Evolutionary conservation across 2,329 filamentous ascomycete genomes (phyloP).

Genomic region (Aspergillus aculeatus): DNA sequence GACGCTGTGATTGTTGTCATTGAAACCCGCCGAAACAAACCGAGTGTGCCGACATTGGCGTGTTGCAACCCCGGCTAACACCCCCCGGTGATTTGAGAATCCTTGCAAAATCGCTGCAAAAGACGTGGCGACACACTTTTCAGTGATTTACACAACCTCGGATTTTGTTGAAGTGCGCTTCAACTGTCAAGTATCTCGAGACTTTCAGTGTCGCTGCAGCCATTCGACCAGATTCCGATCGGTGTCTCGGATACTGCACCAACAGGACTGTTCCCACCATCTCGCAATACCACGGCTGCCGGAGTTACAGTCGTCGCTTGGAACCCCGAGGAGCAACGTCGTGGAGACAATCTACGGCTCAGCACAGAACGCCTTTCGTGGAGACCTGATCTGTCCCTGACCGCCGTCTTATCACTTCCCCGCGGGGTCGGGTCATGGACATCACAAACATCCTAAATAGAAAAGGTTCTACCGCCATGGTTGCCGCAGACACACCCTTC

Average conservation of each 20-base stretch:
- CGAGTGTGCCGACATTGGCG: neutral
- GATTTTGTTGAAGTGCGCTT: slow-evolving; percentile 2
- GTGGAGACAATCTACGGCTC: slow-evolving; percentile 17
- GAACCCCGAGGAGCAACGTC: slow-evolving; percentile 4
- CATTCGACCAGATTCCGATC: slow-evolving; percentile 11
- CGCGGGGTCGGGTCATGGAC: slow-evolving; percentile 48
- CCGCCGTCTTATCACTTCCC: slow-evolving; percentile 29
- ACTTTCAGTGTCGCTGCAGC: slow-evolving; percentile 8
- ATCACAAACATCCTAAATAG: slow-evolving; percentile 54
- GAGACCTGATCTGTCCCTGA: slow-evolving; percentile 30
- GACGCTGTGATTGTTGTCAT: neutral
- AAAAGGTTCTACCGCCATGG: slow-evolving; percentile 47
- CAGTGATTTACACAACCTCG: neutral
- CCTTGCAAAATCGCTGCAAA: neutral
- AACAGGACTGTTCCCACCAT: neutral
- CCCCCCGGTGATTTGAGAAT: neutral
- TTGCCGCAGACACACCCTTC: slow-evolving; percentile 43
- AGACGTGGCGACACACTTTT: slow-evolving; percentile 2
- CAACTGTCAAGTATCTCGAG: neutral
- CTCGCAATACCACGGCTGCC: neutral
- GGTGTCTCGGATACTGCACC: slow-evolving; percentile 12
- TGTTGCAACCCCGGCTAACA: neutral
- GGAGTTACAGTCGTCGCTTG: neutral
- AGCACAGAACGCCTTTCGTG: slow-evolving; percentile 16
- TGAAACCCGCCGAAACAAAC: slow-evolving; percentile 2